Percentiles rank a stretch among this genome's conserved stretches.
Evolutionary conservation across 768 basidiomycete species (phyloP).

Genomic region (Phylloporus rhodoxanthus): DNA sequence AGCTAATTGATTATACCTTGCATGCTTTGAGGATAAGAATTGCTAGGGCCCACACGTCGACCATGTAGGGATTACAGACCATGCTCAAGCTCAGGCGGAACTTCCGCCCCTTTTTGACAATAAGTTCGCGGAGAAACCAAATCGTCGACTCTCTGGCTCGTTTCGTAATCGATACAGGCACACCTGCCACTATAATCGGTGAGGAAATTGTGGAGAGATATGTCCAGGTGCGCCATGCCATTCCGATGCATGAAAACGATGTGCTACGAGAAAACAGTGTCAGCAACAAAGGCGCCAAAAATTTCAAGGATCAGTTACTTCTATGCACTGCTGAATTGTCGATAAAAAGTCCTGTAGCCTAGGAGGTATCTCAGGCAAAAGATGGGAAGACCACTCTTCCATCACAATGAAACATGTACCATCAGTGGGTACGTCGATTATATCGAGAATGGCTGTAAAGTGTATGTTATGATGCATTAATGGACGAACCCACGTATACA

Average conservation of each 20-base stretch:
- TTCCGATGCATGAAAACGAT: slow-evolving; percentile 64
- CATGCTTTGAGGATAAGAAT: slow-evolving; percentile 59
- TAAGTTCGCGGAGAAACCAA: slow-evolving; percentile 34
- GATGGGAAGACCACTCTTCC: slow-evolving; percentile 73
- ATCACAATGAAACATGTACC: slow-evolving; percentile 64
- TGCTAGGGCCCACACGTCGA: slow-evolving; percentile 70
- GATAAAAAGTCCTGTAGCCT: slow-evolving; percentile 49
- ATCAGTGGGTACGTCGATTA: slow-evolving; percentile 50
- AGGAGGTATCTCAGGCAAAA: slow-evolving; percentile 47
- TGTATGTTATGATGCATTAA: slow-evolving; percentile 7
- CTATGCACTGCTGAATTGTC: slow-evolving; percentile 61
- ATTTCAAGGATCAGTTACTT: slow-evolving; percentile 37
- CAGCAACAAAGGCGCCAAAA: neutral
- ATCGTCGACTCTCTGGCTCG: slow-evolving; percentile 50
- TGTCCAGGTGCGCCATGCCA: slow-evolving; percentile 64
- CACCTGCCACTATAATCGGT: slow-evolving; percentile 60
- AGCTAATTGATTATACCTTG: slow-evolving; percentile 42
- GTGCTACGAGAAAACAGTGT: slow-evolving; percentile 40
- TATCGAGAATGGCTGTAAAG: slow-evolving; percentile 54
- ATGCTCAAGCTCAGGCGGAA: slow-evolving; percentile 63
- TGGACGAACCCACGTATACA: slow-evolving; percentile 56
- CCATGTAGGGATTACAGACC: slow-evolving; percentile 56
- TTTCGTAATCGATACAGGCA: slow-evolving; percentile 71
- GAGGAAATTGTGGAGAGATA: slow-evolving; percentile 63
- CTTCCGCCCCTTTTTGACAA: slow-evolving; percentile 52